Base-by-base conservation (phyloP, 139 green algal species). In the Micractinium conductrix region DNA sequence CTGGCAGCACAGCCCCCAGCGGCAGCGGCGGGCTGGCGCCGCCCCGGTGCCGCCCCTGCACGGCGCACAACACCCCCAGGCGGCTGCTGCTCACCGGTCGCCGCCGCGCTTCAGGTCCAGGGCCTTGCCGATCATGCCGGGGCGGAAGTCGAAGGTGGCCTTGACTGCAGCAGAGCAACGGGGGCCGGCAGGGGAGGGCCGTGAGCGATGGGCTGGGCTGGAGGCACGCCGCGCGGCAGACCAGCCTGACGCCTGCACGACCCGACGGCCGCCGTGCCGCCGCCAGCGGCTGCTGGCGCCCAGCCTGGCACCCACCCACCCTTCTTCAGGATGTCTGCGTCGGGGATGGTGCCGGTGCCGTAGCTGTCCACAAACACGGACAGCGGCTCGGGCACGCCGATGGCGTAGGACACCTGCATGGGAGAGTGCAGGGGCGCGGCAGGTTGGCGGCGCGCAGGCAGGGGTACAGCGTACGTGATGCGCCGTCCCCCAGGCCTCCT, bases 311-410 rank as follows among this genome's bases (percentile, higher is more conserved):
- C 26, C 2, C 53, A 62, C 53, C 5, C 53, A 14, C 53, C 53
- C 53, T 22, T 21, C 53, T 4, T 58, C 79, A 99, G 90, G 87
- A 99, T 99, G 73, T 98, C 92, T 28, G 86, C 85, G 90, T 99
- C 97, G 26, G 93, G 78, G 75, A 94, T 93, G 37, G 71, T 98
- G 86, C 95, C 97, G n/a, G 97, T 99, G 86, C 95, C 95, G 88
- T 99, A 99, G 7, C 94, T 98, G 92, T 99, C 97, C 24, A 99
- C 95, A 80, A 97, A 96, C 65, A 99, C 92, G 37, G 97, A 99
- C 80, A 99, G 94, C 1, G 97, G 97, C 92, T 99, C 95, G 4
- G 97, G 85, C 78, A 99, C 96, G 78, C 96, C 97, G 70, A 99
- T 99, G 89, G 96, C 94, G 86, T 99, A 99, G 2, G 97, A 99